Percentiles rank a stretch among this genome's conserved stretches.
These are phyloP conservation scores for Mercurialis annua DNA, from an alignment of 345 rosid genomes.

Conservation along the genomic window DNA sequence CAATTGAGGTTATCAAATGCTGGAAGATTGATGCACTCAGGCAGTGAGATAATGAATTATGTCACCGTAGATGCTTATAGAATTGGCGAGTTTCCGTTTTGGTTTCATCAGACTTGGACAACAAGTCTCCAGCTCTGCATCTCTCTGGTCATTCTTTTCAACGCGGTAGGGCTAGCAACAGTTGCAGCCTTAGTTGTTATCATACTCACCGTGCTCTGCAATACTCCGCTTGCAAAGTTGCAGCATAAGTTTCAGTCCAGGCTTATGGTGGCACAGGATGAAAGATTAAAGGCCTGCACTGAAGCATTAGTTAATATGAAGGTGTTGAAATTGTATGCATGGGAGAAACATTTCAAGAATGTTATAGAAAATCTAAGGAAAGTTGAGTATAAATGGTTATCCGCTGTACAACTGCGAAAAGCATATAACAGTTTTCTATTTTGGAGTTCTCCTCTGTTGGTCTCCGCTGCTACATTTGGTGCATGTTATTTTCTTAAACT, in stretches of 20 bases:
- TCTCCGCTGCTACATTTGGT: conserved; percentile 81
- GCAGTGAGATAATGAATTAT: conserved; percentile 89
- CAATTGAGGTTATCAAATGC: conserved; percentile 75
- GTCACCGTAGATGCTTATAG: conserved; percentile 91
- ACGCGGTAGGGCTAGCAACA: conserved; percentile 82
- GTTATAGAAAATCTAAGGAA: conserved; percentile 69
- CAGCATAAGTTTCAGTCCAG: conserved; percentile 77
- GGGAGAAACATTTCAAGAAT: conserved; percentile 86
- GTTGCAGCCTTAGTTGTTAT: conserved; percentile 74
- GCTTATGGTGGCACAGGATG: conserved; percentile 83
- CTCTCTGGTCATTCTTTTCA: conserved; percentile 68
- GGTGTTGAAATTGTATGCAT: conserved; percentile 84
- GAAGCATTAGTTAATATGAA: conserved; percentile 94
- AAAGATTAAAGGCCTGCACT: conserved; percentile 63
- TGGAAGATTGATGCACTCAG: conserved; percentile 70
- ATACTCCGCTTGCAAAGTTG: conserved; percentile 87
- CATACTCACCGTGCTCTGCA: conserved; percentile 67
- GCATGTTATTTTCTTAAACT: conserved; percentile 75
- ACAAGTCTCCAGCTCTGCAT: conserved; percentile 80
- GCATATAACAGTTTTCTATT: conserved; percentile 67
- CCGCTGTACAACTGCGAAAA: conserved; percentile 73
- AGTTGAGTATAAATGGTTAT: conserved; percentile 59
- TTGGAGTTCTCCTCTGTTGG: conserved; percentile 90
- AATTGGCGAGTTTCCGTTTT: conserved; percentile 89
- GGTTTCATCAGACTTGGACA: conserved; percentile 96